Evolutionary conservation across 306 rosid genomes (phyloP), one percentile per base, ranked within the genome.

Genomic region (Myrica gale): DNA sequence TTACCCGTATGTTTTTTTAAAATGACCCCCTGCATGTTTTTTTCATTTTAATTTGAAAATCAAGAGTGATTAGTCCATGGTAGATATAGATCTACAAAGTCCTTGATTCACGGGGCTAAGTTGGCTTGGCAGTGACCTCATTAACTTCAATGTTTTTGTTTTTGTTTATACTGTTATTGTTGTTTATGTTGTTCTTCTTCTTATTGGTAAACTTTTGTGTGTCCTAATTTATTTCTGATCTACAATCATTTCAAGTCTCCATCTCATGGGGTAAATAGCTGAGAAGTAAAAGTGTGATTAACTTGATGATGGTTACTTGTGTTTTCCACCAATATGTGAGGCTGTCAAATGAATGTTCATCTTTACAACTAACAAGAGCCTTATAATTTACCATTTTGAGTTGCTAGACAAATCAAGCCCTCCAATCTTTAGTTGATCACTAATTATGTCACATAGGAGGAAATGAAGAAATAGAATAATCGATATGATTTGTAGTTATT

Each of bases 21-120:
- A 60, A 69, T 78, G 78, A 16, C 19, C 72, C 1, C 74, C 48
- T 53, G 60, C 76, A 11, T 37, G n/a, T 70, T 58, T 37, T 32
- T 52, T 23, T 26, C 1, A 26, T 58, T 37, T 32, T 52, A 44
- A 67, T 72, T 75, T 15, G 23, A 26, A 47, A 71, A 77, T 65
- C 74, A 58, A 82, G 81, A 68, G 75, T 53, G 21, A 45, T 80
- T 73, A 81, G 86, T 79, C 75, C 84, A 81, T 85, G 74, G 83
- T 78, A 74, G 88, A 84, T 84, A 83, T 51, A 52, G 70, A 80
- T 69, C 81, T 80, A 10, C 76, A 60, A 83, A 78, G 62, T 88
- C 97, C 86, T 92, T 95, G 99, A 89, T 81, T 90, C 99, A 92
- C 91, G 88, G 76, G 97, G 80, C 86, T 80, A 73, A 77, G 87